A percentile compares a stretch with the other conserved stretches of the same genome.
Conservation (phyloP, 108 stramenopile genomes). For the Parietichytrium sp. region DNA sequence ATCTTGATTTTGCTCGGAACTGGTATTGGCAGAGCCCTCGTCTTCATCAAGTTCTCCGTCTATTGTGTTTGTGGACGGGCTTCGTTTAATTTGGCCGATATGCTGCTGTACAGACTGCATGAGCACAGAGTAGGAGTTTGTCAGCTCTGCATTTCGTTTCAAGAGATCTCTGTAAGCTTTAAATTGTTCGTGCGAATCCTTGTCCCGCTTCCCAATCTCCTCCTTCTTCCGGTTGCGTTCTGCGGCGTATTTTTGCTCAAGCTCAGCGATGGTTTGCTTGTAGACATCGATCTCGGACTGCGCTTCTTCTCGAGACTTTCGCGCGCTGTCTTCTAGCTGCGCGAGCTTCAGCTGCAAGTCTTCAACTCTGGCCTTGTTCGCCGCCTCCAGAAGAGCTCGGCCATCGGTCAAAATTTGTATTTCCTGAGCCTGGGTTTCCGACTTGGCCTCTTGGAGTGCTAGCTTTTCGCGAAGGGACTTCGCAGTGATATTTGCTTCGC, state of each 20-base stretch:
- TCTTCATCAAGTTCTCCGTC: background rate
- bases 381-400: background rate
- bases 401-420: background rate
- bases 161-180: conserved; percentile 11
- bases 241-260: too few relatives aligned
- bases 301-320: background rate
- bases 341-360: conserved; percentile 11
- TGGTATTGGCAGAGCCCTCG: background rate
- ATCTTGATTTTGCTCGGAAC: background rate
- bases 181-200: conserved; percentile 16
- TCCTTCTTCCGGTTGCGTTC: background rate
- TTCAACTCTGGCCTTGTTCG: background rate
- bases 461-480: background rate
- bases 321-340: background rate
- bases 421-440: background rate
- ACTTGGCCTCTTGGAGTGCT: background rate
- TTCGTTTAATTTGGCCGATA: too few relatives aligned
- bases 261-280: background rate
- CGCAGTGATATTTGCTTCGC: background rate
- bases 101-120: too few relatives aligned
- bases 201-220: background rate
- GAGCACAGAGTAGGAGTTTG: too few relatives aligned
- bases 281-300: background rate
- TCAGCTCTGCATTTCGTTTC: background rate
- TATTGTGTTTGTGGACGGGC: too few relatives aligned